Evolutionary conservation across 2,329 filamentous ascomycete species (phyloP), one percentile per base, ranked within the genome.

Genomic region (Penicillium fuscoglaucum): DNA sequence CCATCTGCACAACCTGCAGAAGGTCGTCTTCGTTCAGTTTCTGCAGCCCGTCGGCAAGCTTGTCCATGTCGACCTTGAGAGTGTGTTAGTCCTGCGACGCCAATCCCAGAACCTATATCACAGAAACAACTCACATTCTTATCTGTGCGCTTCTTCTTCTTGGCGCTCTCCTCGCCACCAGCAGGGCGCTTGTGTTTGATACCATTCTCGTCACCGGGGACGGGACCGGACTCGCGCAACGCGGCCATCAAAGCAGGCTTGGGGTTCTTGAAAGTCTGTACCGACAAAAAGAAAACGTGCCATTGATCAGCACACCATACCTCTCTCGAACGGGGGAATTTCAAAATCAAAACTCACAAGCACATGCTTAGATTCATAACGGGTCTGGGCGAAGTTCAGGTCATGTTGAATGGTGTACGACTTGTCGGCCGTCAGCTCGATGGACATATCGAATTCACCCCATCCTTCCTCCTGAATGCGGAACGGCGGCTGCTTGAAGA

Each of bases 401-500:
- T 99, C 95, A 76, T 99, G 95, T 51, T 82, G 79, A 64, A 99
- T 82, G 15, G 84, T 82, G 70, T 91, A 85, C 71, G 96, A 93
- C 82, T 97, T 97, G 77, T 95, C 91, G 31, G 89, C 87, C 71
- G 87, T 89, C 67, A 96, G 84, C 61, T 90, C 86, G 70, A 98
- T 95, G 48, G 82, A 83, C 87, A 99, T 93, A 74, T 98, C 95
- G 74, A 99, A 99, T 79, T 98, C 95, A 71, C 95, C 95, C 95
- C 95, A 99, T 67, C 95, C 95, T 78, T 97, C 90, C 77, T 99
- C 96, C 63, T 87, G 82, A 76, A 96, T 96, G 65, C 84, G 84
- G 80, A 98, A 99, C 0, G 95, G 95, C 0, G 92, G 86, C 64
- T 90, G 88, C 72, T 87, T 88, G 80, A 96, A 89, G 26, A 86